Percentiles rank a stretch among this genome's conserved stretches.
phyloP scores from a whole-genome alignment of 78 protist species.

The Dictyostelium intermedium region DNA sequence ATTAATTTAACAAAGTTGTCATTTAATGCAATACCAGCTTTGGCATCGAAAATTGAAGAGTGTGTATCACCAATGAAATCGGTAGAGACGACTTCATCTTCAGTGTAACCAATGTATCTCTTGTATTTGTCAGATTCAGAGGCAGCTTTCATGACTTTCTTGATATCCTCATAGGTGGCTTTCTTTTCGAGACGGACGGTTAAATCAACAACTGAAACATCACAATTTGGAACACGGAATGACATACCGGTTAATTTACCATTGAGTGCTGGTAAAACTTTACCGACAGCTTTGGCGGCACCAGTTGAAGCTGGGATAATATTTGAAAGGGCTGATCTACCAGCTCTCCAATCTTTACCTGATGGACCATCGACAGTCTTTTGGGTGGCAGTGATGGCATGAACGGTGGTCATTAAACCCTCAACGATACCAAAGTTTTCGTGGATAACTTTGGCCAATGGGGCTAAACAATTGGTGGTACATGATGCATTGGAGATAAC shows the following conservation, averaged over 20 bases:
- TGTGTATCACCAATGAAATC: conserved; percentile 95
- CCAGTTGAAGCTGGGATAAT: conserved; percentile 99
- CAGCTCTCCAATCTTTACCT: conserved; percentile 98
- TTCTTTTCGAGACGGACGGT: conserved; percentile 90
- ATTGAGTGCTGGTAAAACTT: conserved; percentile 92
- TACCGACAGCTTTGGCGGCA: conserved; percentile 99
- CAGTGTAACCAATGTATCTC: conserved; percentile 98
- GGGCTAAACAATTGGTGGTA: conserved; percentile 99
- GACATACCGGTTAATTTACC: conserved; percentile 99
- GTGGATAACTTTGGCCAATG: conserved; percentile 97
- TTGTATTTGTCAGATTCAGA: conserved; percentile 77
- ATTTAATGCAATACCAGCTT: conserved; percentile 96
- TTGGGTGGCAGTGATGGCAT: conserved; percentile 99
- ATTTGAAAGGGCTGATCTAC: conserved; percentile 96
- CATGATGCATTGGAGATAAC: conserved; percentile 99
- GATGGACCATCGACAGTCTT: conserved; percentile 98
- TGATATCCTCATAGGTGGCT: conserved; percentile 96
- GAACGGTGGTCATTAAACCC: conserved; percentile 99
- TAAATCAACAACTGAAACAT: conserved; percentile 99
- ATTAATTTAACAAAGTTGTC: conserved; percentile 98
- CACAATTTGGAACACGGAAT: conserved; percentile 99
- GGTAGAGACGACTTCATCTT: conserved; percentile 97
- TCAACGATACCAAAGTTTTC: conserved; percentile 97
- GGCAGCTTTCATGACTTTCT: conserved; percentile 90
- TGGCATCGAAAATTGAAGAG: conserved; percentile 97